phyloP scores from a whole-genome alignment of 2,329 filamentous ascomycete species.

The Huntiella decipiens region DNA sequence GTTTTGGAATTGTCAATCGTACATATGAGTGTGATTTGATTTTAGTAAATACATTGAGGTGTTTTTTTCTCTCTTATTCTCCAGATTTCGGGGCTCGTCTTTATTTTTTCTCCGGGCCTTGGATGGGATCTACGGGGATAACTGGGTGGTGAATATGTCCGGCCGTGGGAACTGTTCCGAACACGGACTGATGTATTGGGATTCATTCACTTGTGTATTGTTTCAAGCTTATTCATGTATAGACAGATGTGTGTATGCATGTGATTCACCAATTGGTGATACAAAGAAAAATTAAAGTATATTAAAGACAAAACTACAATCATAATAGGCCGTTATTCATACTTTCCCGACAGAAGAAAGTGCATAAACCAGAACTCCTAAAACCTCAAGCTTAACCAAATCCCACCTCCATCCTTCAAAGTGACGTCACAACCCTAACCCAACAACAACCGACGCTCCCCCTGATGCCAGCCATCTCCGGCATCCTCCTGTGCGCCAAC shows the following conservation, averaged over 20 bases:
- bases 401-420: no score
- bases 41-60: background rate
- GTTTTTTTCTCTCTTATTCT: background rate
- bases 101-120: background rate
- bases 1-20: background rate
- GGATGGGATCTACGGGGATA: no score
- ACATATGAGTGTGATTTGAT: background rate
- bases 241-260: no score
- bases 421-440: background rate
- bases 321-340: no score
- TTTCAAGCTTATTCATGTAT: no score
- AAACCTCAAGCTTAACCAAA: no score
- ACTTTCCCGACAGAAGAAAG: no score
- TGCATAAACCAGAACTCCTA: no score
- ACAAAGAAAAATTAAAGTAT: background rate
- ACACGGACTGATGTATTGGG: no score
- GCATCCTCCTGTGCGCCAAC: conserved; percentile 9
- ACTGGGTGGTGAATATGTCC: no score
- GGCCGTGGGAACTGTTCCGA: no score
- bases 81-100: background rate
- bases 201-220: no score
- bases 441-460: conserved; percentile 19
- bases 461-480: conserved; percentile 5
- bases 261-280: background rate
- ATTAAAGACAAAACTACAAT: background rate